Base-by-base conservation (phyloP, 2,329 filamentous ascomycete genomes). In the Zopfia rhizophila region DNA sequence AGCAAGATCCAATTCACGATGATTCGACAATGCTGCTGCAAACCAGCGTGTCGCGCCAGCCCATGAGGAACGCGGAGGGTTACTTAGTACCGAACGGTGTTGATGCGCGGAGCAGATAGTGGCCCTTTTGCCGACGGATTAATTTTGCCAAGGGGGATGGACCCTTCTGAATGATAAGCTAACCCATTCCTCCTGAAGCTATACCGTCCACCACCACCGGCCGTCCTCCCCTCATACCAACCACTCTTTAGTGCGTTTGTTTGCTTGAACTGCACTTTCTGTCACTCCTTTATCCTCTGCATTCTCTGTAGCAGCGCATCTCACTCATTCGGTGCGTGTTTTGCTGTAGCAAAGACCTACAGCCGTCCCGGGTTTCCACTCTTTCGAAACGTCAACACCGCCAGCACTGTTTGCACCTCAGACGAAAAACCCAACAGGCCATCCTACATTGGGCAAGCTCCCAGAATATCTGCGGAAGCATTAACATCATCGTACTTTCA, bases 401-500 rank as follows among this genome's bases (percentile, higher is more conserved):
- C 49, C 54, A 57, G 46, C 45, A 27, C 43, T 47, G 53, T 56
- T 48, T 54, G 43, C 28, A 25, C 48, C 32, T 46, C 31, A 32
- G 32, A 51, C 51, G 43, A 38, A 35, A 38, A 32, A 43, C 46
- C 48, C 40, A 19, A 38, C 48, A 37, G 38, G 37, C 31, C 30
- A 16, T 29, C 39, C 30, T 40, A 33, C 44, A 22, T 25, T 12
- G 23, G 12, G 30, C 32, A 44, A 22, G 12, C 40, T 24, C 61
- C 63, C 28, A 53, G 63, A 38, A 60, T 56, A 29, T 60, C 66
- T 31, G 51, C 60, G 14, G 57, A 63, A 53, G 64, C 45, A 44
- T 36, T 33, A 12, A 47, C 47, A 30, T 42, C 49, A 46, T 40
- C 42, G n/a, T n/a, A n/a, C n/a, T 38, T 31, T 38, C 25, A 6